Base-by-base conservation (phyloP, 2,329 filamentous ascomycete genomes). In the Dactylellina drechsleri region DNA sequence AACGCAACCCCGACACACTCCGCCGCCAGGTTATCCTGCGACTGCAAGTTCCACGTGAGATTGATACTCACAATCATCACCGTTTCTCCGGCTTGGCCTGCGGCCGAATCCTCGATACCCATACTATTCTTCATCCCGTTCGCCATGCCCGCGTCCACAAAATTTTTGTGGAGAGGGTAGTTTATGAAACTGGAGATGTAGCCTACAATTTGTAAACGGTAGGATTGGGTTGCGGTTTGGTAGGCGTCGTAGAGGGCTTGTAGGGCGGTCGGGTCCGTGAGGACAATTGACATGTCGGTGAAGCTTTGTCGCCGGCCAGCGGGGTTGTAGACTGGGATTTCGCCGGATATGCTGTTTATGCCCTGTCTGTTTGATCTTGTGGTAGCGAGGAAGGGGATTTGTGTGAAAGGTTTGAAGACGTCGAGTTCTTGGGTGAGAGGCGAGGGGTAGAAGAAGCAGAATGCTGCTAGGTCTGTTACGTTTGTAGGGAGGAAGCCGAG, bases 21-120 rank as follows among this genome's bases (percentile, higher is more conserved):
- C 12, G 56, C 57, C 31, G 70, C 70, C 40, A 57, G 6, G 12
- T 8, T 45, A 36, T 74, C 70, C 12, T 74, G 62, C 18, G 23
- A 13, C 31, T 45, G 16, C 13, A 36, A 23, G 6, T n/a, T 5
- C 70, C 70, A 74, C 10, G 70, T 61, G 2, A 74, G 62, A 26
- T 67, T 67, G n/a, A 74, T 74, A 26, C 70, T 62, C 15, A 74
- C 41, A 28, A 74, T 74, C 70, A 74, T 74, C n/a, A 74, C 64
- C 5, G 70, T 74, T 28, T 67, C 47, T 2, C 70, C 70, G 1
- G 16, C 50, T 28, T 64, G 49, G 8, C 70, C 70, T 4, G 62
- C 70, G 0, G 62, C 16, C 1, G 70, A 56, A 59, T 67, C 43
- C 49, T 74, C 70, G n/a, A 74, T 20, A 8, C 70, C 70, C 62